Percentiles rank a stretch among this genome's conserved stretches.
Conservation (phyloP, 352 stramenopile genomes). For the Pythium grandisporangium region DNA sequence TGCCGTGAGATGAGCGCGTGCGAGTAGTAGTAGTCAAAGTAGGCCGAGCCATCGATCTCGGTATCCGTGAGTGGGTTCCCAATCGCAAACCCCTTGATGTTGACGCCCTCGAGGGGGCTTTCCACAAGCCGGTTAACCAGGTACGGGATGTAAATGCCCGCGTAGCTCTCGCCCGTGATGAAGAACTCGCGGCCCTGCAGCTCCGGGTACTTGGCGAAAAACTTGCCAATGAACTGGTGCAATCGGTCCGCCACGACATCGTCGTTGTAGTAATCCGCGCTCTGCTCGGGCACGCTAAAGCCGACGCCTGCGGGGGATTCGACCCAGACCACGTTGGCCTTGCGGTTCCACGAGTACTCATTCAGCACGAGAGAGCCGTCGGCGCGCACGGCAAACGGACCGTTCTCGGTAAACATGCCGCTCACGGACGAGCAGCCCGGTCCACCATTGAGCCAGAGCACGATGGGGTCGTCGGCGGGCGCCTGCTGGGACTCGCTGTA, state of each 20-base stretch:
- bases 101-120: slow-evolving; percentile 28
- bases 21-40: slow-evolving; percentile 74
- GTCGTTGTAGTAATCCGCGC: slow-evolving; percentile 54
- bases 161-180: slow-evolving; percentile 85
- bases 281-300: slow-evolving; percentile 47
- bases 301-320: slow-evolving; percentile 85
- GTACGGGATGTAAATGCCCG: slow-evolving; percentile 82
- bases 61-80: slow-evolving; percentile 69
- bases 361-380: slow-evolving; percentile 56
- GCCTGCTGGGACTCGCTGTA: slow-evolving; percentile 39
- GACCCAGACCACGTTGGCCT: slow-evolving; percentile 85
- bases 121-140: slow-evolving; percentile 57
- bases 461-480: slow-evolving; percentile 56
- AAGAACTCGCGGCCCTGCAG: slow-evolving; percentile 65
- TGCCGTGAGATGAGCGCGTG: slow-evolving; percentile 64
- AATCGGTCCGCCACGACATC: slow-evolving; percentile 34
- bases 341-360: slow-evolving; percentile 81
- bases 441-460: slow-evolving; percentile 90
- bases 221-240: slow-evolving; percentile 54
- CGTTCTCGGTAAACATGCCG: slow-evolving; percentile 81
- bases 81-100: slow-evolving; percentile 61
- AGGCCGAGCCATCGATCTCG: slow-evolving; percentile 47
- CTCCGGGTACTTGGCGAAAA: slow-evolving; percentile 71
- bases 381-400: slow-evolving; percentile 44
- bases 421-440: slow-evolving; percentile 76